These are phyloP conservation scores for Millerozyma miso DNA, from an alignment of 805 yeast genomes.

Conservation along the genomic window DNA sequence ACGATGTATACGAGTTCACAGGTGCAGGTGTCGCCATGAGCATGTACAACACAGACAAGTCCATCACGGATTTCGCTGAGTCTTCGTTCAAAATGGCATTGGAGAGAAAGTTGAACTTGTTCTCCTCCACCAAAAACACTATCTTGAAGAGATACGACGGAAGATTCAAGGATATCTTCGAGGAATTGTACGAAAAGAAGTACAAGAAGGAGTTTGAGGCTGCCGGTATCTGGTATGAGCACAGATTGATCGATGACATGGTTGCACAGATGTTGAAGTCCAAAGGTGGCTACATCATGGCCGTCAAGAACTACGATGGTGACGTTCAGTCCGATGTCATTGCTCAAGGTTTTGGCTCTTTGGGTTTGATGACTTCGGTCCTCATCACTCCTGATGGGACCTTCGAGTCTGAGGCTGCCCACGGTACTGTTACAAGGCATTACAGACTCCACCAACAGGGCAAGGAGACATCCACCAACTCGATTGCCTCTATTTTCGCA, in stretches of 20 bases:
- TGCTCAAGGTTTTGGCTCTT: conserved; percentile 96
- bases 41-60: conserved; percentile 94
- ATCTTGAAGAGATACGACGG: conserved; percentile 94
- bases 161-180: conserved; percentile 90
- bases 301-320: conserved; percentile 97
- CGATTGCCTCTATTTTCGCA: conserved; percentile 95
- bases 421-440: conserved; percentile 97
- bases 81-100: conserved; percentile 88
- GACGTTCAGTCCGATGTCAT: conserved; percentile 96
- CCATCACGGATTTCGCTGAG: conserved; percentile 87
- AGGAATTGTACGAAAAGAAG: conserved; percentile 64
- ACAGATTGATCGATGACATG: conserved; percentile 95
- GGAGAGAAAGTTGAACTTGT: conserved; percentile 71
- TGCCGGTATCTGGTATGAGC: conserved; percentile 92
- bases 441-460: conserved; percentile 95
- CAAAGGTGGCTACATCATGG: conserved; percentile 90
- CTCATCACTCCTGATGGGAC: conserved; percentile 95
- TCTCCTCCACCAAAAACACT: conserved; percentile 90
- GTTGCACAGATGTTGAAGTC: conserved; percentile 98
- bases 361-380: conserved; percentile 97
- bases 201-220: conserved; percentile 72
- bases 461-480: conserved; percentile 94
- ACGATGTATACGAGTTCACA: conserved; percentile 64
- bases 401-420: conserved; percentile 97
- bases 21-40: conserved; percentile 81